A percentile compares a stretch with the other conserved stretches of the same genome.
Evolutionary conservation across 305 asterid species (phyloP).

Genomic region (Fraxinus floribunda): DNA sequence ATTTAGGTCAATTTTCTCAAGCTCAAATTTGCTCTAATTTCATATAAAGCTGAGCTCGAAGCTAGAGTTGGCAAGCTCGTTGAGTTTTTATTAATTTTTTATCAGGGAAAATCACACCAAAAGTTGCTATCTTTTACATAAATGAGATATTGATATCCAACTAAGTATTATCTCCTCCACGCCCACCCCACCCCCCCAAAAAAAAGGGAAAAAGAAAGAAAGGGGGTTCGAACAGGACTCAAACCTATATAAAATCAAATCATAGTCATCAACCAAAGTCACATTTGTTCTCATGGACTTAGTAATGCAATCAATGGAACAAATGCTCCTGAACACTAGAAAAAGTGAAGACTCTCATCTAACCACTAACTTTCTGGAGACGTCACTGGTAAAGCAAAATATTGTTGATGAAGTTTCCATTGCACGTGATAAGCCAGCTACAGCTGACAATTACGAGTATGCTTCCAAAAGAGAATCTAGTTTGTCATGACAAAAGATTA

Average conservation of each 20-base stretch:
- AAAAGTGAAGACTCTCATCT: neutral
- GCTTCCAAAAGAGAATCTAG: neutral
- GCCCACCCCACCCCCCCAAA: no score
- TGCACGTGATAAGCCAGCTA: neutral
- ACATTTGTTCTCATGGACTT: neutral
- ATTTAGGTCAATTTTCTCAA: neutral
- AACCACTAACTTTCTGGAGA: neutral
- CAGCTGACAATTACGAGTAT: neutral
- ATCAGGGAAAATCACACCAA: neutral
- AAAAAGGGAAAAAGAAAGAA: no score
- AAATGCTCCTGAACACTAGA: neutral
- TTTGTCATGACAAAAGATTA: neutral
- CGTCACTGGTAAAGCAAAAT: neutral
- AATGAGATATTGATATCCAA: neutral
- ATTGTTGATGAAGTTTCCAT: neutral
- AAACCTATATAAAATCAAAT: neutral
- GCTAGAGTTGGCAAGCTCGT: neutral
- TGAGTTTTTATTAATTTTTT: neutral
- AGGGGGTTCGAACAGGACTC: no score
- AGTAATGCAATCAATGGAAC: neutral
- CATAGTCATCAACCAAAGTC: neutral
- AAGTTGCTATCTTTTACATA: neutral
- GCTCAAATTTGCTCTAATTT: neutral
- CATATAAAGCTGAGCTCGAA: neutral
- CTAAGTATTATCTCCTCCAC: no score